Conservation (phyloP, 2,329 filamentous ascomycete genomes). For the Aspergillus clavatus region DNA sequence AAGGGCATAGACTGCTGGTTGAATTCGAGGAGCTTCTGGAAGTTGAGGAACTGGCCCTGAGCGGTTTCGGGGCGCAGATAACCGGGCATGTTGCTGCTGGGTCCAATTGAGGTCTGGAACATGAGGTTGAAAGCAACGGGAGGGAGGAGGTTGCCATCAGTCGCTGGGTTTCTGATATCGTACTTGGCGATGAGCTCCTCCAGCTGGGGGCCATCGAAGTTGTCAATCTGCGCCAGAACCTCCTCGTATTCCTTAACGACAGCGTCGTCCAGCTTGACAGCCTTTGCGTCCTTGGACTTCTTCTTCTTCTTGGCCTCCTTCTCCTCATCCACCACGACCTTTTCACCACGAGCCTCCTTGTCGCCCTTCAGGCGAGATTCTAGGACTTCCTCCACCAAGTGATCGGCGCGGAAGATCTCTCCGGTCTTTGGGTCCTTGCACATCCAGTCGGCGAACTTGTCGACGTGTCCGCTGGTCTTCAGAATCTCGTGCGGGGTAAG, state of each 20-base stretch:
- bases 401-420: conserved; percentile 92
- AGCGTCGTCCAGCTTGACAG: conserved; percentile 79
- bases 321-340: conserved; percentile 61
- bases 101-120: conserved; percentile 94
- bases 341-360: conserved; percentile 84
- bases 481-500: conserved; percentile 89
- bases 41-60: conserved; percentile 97
- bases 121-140: conserved; percentile 96
- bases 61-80: conserved; percentile 93
- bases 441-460: conserved; percentile 99
- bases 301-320: conserved; percentile 90
- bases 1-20: conserved; percentile 96
- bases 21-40: conserved; percentile 91
- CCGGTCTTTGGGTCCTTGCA: conserved; percentile 97
- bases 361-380: conserved; percentile 82
- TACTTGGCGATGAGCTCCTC: conserved; percentile 85
- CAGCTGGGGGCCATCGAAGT: conserved; percentile 83
- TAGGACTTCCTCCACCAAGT: conserved; percentile 91
- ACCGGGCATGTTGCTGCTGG: conserved; percentile 78
- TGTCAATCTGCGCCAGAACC: conserved; percentile 88
- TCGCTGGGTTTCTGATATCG: conserved; percentile 82
- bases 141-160: conserved; percentile 67
- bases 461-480: conserved; percentile 93
- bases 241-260: conserved; percentile 87
- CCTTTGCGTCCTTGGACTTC: conserved; percentile 68